phyloP scores from a whole-genome alignment of 768 basidiomycete species.

The Mycena capillaripes region DNA sequence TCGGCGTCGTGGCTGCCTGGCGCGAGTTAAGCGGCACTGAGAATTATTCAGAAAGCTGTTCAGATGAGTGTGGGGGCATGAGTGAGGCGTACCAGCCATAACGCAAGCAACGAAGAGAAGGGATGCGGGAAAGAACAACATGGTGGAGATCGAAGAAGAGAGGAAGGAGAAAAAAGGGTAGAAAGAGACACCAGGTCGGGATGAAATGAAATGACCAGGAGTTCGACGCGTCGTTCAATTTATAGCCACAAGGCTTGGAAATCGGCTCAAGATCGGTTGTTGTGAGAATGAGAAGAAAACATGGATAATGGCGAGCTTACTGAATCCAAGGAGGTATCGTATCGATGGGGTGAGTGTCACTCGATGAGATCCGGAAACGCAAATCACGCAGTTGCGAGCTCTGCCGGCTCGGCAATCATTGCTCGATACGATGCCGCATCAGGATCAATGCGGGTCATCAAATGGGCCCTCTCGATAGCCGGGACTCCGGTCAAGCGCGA shows the following conservation, averaged over 20 bases:
- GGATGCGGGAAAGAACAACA: background rate
- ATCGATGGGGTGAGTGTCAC: background rate
- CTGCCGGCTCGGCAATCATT: background rate
- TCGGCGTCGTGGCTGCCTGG: background rate
- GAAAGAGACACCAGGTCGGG: background rate
- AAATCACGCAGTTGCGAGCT: background rate
- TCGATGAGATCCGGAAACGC: background rate
- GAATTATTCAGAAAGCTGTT: background rate
- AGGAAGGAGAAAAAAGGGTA: background rate
- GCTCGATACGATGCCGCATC: background rate
- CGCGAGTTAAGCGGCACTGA: background rate
- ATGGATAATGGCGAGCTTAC: no score
- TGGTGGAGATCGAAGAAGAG: background rate
- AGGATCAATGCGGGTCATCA: background rate
- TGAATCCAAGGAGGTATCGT: no score
- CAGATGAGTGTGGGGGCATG: background rate
- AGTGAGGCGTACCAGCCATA: background rate
- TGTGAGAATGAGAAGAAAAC: background rate
- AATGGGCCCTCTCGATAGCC: background rate
- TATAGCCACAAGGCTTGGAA: background rate
- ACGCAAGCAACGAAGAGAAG: background rate
- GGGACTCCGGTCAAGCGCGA: no score
- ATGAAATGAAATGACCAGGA: background rate
- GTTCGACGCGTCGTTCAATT: background rate
- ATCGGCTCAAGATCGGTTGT: background rate